Percentiles rank a stretch among this genome's conserved stretches.
Evolutionary conservation across 1,284 basidiomycete genomes (phyloP).

Genomic region (Cutaneotrichosporon sp.): DNA sequence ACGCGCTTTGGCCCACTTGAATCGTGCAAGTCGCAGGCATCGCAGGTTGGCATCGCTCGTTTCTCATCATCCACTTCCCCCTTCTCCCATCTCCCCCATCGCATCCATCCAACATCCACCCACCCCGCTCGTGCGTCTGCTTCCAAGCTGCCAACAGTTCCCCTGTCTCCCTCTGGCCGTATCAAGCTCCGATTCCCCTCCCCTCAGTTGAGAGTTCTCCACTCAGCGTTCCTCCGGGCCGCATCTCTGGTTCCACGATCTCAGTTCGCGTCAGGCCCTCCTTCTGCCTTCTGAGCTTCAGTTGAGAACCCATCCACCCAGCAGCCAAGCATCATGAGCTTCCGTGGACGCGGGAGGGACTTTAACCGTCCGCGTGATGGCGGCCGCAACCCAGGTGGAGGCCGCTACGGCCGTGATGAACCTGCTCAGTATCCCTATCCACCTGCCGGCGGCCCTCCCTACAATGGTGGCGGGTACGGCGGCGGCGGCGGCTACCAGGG

Average conservation of each 20-base stretch:
- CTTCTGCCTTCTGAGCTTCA: conserved; percentile 6
- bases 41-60: too few species aligned
- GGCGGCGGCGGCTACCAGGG: conserved; percentile 8
- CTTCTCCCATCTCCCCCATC: background rate
- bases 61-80: background rate
- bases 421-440: conserved; percentile 7
- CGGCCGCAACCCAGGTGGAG: background rate
- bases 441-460: background rate
- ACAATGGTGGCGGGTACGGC: background rate
- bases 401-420: conserved; percentile 6
- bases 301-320: background rate
- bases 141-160: background rate
- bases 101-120: background rate
- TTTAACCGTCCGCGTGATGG: conserved; percentile 1
- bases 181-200: background rate
- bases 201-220: conserved; percentile 4
- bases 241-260: background rate
- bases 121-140: background rate
- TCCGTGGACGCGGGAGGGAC: conserved; percentile 1
- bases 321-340: conserved; percentile 3
- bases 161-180: background rate
- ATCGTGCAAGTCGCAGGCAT: too few species aligned
- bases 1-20: too few species aligned
- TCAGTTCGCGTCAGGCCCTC: background rate
- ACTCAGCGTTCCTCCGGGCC: background rate